A percentile compares a stretch with the other conserved stretches of the same genome.
These are phyloP conservation scores for Polychytrium aggregatum DNA, from an alignment of 192 early-diverging fungal genomes.

Conservation along the genomic window DNA sequence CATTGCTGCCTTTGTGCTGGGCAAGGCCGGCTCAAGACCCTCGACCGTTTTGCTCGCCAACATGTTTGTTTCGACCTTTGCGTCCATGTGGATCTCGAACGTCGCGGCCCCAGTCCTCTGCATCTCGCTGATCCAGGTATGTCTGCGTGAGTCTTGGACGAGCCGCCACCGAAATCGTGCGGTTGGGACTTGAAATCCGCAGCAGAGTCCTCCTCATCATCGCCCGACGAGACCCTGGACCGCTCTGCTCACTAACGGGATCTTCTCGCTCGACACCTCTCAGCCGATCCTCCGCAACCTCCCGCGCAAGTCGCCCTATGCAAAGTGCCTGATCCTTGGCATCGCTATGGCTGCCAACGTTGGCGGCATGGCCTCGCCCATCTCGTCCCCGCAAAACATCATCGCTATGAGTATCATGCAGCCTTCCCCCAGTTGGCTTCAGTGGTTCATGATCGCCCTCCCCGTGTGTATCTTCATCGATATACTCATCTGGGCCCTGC, in stretches of 20 bases:
- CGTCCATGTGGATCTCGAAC: slow-evolving; percentile 97
- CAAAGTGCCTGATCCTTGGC: slow-evolving; percentile 81
- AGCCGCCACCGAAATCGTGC: neutral
- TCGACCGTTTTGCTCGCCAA: slow-evolving; percentile 76
- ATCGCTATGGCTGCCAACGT: slow-evolving; percentile 94
- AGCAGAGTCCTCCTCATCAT: too few species aligned
- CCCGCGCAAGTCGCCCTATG: slow-evolving; percentile 67
- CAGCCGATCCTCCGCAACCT: slow-evolving; percentile 87
- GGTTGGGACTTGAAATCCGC: neutral
- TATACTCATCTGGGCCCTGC: slow-evolving; percentile 68
- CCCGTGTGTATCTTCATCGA: slow-evolving; percentile 75
- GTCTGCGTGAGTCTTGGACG: too few species aligned
- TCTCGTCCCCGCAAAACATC: slow-evolving; percentile 95
- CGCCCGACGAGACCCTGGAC: slow-evolving; percentile 2
- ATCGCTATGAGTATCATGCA: slow-evolving; percentile 89
- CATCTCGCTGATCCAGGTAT: slow-evolving; percentile 82
- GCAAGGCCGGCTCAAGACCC: slow-evolving; percentile 80
- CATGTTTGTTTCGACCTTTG: slow-evolving; percentile 94
- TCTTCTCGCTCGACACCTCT: too few species aligned
- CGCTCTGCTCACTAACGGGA: neutral
- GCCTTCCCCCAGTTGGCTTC: slow-evolving; percentile 74
- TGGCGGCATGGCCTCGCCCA: slow-evolving; percentile 95
- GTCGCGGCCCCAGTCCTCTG: slow-evolving; percentile 95
- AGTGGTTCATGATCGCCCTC: slow-evolving; percentile 83
- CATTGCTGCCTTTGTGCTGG: slow-evolving; percentile 76